These are phyloP conservation scores for Sporobolomyces roseus DNA, from an alignment of 768 basidiomycete species.

Conservation along the genomic window DNA sequence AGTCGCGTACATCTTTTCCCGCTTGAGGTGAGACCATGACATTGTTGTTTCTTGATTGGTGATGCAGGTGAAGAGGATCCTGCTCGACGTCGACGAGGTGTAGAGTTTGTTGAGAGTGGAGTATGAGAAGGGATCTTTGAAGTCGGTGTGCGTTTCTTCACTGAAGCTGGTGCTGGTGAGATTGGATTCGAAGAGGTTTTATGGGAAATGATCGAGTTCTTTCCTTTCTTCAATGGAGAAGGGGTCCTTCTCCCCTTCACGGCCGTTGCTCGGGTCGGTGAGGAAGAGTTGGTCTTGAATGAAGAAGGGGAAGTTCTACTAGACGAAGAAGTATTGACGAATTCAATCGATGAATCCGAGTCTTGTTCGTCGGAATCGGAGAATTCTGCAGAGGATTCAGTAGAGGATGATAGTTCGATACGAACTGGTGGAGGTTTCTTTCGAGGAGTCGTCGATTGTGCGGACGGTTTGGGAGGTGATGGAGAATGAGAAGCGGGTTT, in stretches of 20 bases:
- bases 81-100: not conserved
- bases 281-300: not conserved
- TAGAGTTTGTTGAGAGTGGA: not conserved
- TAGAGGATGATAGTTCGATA: slow-evolving; percentile 2
- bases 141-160: too few species aligned
- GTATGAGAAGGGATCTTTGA: not conserved
- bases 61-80: not conserved
- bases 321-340: not conserved
- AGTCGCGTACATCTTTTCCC: slow-evolving; percentile 4
- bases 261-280: not conserved
- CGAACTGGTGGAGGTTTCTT: slow-evolving; percentile 3
- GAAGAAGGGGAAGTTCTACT: not conserved
- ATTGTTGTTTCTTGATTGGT: not conserved
- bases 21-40: not conserved
- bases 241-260: not conserved
- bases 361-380: not conserved
- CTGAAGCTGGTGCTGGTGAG: too few species aligned
- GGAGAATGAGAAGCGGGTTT: not conserved
- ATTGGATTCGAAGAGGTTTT: too few species aligned
- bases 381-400: not conserved
- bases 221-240: not conserved
- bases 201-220: not conserved
- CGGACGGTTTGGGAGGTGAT: not conserved
- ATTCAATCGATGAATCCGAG: not conserved
- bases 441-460: not conserved